Evolutionary conservation across 306 rosid genomes (phyloP).

Genomic region (Lablab purpureus): DNA sequence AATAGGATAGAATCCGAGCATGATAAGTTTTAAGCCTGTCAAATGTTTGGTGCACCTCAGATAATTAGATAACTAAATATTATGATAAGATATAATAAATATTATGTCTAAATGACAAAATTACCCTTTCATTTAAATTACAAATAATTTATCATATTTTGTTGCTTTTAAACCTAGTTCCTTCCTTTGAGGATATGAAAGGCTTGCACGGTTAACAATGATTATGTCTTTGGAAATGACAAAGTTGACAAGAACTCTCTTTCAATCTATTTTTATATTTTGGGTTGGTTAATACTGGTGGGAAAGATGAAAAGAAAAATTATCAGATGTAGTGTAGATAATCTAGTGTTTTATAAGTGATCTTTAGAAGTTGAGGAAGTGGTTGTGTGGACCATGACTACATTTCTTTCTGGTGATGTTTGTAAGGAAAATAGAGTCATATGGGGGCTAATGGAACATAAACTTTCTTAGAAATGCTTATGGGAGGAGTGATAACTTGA

Average conservation of each 20-base stretch:
- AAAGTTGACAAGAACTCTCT: background rate
- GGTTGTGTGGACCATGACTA: background rate
- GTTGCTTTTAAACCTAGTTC: too few relatives aligned
- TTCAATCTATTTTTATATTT: too few relatives aligned
- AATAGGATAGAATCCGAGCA: too few relatives aligned
- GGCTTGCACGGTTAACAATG: background rate
- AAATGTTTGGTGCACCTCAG: too few relatives aligned
- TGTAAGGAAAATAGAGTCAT: conserved; percentile 17
- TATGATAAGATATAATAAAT: too few relatives aligned
- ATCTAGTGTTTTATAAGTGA: background rate
- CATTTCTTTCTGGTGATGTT: background rate
- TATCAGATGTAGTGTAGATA: conserved; percentile 18
- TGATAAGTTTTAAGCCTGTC: too few relatives aligned
- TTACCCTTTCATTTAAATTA: too few relatives aligned
- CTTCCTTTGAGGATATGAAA: too few relatives aligned
- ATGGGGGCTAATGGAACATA: background rate
- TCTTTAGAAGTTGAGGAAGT: background rate
- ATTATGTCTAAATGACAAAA: too few relatives aligned
- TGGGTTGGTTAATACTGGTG: background rate
- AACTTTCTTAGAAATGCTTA: background rate
- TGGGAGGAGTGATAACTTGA: too few relatives aligned
- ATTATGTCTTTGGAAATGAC: conserved; percentile 1
- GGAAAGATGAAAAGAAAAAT: conserved; percentile 22
- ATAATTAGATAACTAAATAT: too few relatives aligned
- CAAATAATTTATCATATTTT: too few relatives aligned